Base-by-base conservation (phyloP, 2,329 filamentous ascomycete genomes). In the Epichloe aotearoae region DNA sequence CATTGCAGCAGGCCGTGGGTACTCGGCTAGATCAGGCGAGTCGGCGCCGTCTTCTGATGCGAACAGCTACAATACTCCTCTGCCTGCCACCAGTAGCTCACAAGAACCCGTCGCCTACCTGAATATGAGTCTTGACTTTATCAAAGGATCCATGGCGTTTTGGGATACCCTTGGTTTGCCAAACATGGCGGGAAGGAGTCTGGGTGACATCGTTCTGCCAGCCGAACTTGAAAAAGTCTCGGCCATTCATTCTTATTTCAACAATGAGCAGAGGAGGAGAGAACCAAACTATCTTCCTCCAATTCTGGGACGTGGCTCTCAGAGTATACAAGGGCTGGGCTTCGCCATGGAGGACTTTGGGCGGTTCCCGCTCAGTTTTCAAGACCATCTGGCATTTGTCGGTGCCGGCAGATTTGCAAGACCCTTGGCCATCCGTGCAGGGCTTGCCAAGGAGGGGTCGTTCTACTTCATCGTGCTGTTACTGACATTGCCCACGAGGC, bases 211-310 rank as follows among this genome's bases (percentile, higher is more conserved):
- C n/a, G 68, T 82, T 7, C 64, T 67, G 37, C 60, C 69, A 1
- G 63, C 64, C 33, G 80, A 84, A 44, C 70, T 73, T 12, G 74
- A 79, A 1, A 78, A 73, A 53, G 66, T 81, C 4, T 58, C 66
- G 40, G 65, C 64, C 8, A 63, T 82, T 43, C 75, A 77, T 56
- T 69, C 69, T 46, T 69, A 71, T 47, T 68, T 84, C 45, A 72
- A 78, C 49, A 73, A 76, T 15, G 80, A 84, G 56, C 78, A 80
- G 53, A 66, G 70, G 34, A 69, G 72, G 56, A 77, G 72, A 50
- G 77, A 81, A 33, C 79, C 80, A 17, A 79, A 78, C 44, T 83
- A 83, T 59, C 68, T 83, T 19, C 80, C 80, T 4, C 80, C 80
- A 2, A 83, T 83, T n/a, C 73, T 79, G 53, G 72, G 70, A 38